Evolutionary conservation across 352 stramenopile genomes (phyloP).

Genomic region (Blastocystis hominis): DNA sequence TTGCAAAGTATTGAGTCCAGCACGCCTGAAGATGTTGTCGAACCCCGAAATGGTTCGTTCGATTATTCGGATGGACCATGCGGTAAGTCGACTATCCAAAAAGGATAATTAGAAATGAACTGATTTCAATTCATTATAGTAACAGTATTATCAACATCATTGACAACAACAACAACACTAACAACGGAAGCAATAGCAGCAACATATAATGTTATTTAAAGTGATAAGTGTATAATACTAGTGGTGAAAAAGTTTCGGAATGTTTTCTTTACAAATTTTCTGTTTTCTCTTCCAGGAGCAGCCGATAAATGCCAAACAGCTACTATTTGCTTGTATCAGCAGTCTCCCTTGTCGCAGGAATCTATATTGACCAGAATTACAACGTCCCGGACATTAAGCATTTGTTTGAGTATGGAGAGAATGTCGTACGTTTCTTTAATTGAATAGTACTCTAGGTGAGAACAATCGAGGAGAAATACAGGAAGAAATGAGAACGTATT

Average conservation of each 20-base stretch:
- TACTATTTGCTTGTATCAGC: slow-evolving; percentile 39
- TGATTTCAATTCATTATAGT: neutral
- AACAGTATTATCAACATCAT: too few relatives aligned
- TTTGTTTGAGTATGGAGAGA: neutral
- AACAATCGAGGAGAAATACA: slow-evolving; percentile 35
- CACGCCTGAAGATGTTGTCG: neutral
- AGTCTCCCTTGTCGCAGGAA: slow-evolving; percentile 7
- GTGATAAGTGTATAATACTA: too few relatives aligned
- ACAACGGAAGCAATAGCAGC: too few relatives aligned
- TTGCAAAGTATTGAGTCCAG: neutral
- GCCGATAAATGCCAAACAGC: neutral
- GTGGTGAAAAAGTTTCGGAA: too few relatives aligned
- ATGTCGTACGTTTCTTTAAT: neutral
- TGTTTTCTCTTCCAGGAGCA: too few relatives aligned
- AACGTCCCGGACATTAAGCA: slow-evolving; percentile 46
- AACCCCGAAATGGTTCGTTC: slow-evolving; percentile 29
- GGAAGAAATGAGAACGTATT: neutral
- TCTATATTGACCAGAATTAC: slow-evolving; percentile 55
- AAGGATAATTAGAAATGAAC: neutral
- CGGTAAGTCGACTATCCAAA: neutral
- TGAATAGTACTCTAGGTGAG: neutral
- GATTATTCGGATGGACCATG: slow-evolving; percentile 1
- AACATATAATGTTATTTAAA: too few relatives aligned
- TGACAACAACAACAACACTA: too few relatives aligned
- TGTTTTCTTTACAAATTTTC: too few relatives aligned